Conservation (phyloP, 164 flowering plant species). For the Magnolia changhungtana region DNA sequence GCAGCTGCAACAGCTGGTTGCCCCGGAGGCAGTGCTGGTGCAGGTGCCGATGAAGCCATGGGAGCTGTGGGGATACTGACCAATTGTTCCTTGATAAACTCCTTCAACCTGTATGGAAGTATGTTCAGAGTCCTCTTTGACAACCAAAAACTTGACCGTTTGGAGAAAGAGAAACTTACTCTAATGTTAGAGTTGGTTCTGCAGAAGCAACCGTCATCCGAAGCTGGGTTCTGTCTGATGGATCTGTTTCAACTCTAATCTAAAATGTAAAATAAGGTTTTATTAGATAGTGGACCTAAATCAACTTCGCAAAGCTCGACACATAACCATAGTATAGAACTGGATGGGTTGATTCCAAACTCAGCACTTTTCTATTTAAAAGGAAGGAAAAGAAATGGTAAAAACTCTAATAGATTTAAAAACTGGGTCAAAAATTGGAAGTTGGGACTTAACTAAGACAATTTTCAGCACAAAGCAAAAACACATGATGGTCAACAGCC, state of each 20-base stretch:
- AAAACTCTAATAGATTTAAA: too few relatives aligned
- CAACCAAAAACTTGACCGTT: neutral
- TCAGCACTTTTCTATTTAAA: too few relatives aligned
- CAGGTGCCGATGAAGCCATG: slow-evolving; percentile 33
- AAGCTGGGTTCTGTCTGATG: slow-evolving; percentile 94
- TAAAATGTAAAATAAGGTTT: slow-evolving; percentile 29
- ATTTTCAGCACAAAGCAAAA: too few relatives aligned
- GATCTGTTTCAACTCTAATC: slow-evolving; percentile 96
- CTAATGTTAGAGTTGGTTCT: slow-evolving; percentile 80
- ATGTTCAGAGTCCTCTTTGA: slow-evolving; percentile 5
- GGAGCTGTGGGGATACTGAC: slow-evolving; percentile 49
- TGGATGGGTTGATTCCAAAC: neutral
- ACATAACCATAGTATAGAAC: neutral
- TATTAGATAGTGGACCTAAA: neutral
- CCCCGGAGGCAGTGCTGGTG: slow-evolving; percentile 35
- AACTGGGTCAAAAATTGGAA: too few relatives aligned
- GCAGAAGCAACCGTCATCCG: slow-evolving; percentile 95
- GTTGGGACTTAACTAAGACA: too few relatives aligned
- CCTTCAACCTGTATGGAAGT: slow-evolving; percentile 70
- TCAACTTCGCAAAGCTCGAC: neutral
- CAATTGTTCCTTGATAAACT: slow-evolving; percentile 87
- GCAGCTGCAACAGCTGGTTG: slow-evolving; percentile 39
- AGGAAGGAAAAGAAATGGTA: too few relatives aligned
- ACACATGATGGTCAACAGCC: too few relatives aligned
- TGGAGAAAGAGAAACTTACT: slow-evolving; percentile 42